Conservation (phyloP, 306 rosid genomes). For the Argentina anserina region DNA sequence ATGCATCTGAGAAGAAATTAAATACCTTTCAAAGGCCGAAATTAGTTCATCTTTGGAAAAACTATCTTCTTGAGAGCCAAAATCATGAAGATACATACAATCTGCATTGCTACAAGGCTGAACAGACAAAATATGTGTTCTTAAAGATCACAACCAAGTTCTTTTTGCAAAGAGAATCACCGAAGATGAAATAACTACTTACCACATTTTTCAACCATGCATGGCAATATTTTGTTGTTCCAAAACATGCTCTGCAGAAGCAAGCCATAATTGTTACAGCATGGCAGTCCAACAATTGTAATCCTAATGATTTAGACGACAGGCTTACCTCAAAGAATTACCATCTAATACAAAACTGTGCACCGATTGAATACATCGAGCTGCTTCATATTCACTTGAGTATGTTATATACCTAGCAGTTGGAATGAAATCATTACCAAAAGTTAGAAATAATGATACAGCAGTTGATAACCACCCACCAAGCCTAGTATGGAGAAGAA, state of each 20-base stretch:
- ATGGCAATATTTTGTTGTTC: conserved; percentile 98
- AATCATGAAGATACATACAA: conserved; percentile 87
- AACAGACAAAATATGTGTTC: conserved; percentile 11
- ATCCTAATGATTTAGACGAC: neutral
- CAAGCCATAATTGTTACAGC: neutral
- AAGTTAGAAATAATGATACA: neutral
- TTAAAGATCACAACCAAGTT: neutral
- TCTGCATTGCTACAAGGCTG: conserved; percentile 99
- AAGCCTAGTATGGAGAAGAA: neutral
- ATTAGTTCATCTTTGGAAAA: conserved; percentile 86
- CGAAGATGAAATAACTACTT: conserved; percentile 17
- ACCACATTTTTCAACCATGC: conserved; percentile 96
- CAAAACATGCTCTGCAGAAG: conserved; percentile 84
- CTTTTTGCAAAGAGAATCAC: neutral
- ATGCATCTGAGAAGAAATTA: neutral
- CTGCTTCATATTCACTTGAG: conserved; percentile 82
- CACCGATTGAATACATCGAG: conserved; percentile 97
- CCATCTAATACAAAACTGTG: conserved; percentile 96
- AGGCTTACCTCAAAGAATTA: conserved; percentile 65
- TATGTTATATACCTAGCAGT: conserved; percentile 81
- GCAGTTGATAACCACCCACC: neutral
- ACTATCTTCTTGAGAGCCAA: conserved; percentile 91
- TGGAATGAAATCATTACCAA: neutral
- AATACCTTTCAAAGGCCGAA: conserved; percentile 79
- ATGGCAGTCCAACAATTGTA: neutral